Evolutionary conservation across 73 alveolate genomes (phyloP), one percentile per base, ranked within the genome.

Genomic region (Paramecium octaurelia): DNA sequence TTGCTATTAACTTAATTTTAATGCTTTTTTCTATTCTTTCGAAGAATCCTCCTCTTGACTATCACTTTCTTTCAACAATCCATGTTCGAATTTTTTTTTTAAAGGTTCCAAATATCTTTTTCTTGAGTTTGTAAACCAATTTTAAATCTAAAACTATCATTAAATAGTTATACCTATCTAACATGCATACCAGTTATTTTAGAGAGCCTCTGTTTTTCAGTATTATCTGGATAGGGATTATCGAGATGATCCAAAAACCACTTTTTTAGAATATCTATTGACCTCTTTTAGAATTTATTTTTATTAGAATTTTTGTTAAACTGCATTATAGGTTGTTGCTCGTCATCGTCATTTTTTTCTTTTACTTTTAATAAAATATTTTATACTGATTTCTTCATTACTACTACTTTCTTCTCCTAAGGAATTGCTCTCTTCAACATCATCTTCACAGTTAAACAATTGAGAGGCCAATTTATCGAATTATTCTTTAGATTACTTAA

Each of bases 211-310:
- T 40, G 12, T 44, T 80, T 80, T 48, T 80, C 91, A n/a, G 70
- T 80, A 48, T 80, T 80, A 42, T 80, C 91, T 42, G 91, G 91
- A 35, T 80, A 80, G 5, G 91, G 91, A 80, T 80, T 80, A 48
- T 80, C 91, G 48, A 80, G 91, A 48, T 80, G 91, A 46, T 80
- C 91, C 20, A 80, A 35, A 64, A 80, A 80, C 91, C 91, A 80
- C 23, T 80, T 80, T 43, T 80, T 80, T 6, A 80, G 29, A 44
- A 80, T 80, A 43, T 80, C 91, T 21, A 80, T 80, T 4, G 91
- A 80, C 44, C 91, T 42, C 29, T 80, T 80, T 23, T 80, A 48
- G 14, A 80, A 80, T 46, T 80, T 80, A 23, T 80, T 80, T 80
- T 80, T 80, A 46, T 80, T 80, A 44, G 91, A 80, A 42, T 80